Conservation (phyloP, 805 yeast genomes). For the Peterozyma xylosa region DNA sequence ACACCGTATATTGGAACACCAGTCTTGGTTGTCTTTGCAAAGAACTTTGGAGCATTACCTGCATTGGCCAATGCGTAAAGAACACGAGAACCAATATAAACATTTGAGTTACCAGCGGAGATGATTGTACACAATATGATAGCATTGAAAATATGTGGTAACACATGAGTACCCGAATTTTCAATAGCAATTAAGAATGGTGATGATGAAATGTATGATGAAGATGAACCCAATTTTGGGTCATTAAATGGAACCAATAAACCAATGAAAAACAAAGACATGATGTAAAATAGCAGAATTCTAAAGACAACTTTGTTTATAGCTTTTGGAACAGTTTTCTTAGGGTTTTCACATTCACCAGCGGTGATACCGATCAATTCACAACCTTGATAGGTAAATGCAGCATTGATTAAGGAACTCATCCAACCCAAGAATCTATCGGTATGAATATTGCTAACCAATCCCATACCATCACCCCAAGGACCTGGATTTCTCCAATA, state of each 20-base stretch:
- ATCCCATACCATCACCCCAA: slow-evolving; percentile 57
- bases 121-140: slow-evolving; percentile 58
- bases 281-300: slow-evolving; percentile 58
- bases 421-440: slow-evolving; percentile 66
- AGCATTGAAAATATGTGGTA: slow-evolving; percentile 69
- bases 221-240: slow-evolving; percentile 31
- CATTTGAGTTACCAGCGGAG: slow-evolving; percentile 76
- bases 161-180: slow-evolving; percentile 57
- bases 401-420: slow-evolving; percentile 60
- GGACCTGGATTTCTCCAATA: slow-evolving; percentile 79
- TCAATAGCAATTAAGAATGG: slow-evolving; percentile 69
- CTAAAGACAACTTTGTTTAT: slow-evolving; percentile 62
- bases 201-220: slow-evolving; percentile 40
- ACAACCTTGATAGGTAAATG: slow-evolving; percentile 78
- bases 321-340: slow-evolving; percentile 65
- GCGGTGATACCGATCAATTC: slow-evolving; percentile 71
- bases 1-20: slow-evolving; percentile 64
- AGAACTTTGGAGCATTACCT: slow-evolving; percentile 48
- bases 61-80: slow-evolving; percentile 58
- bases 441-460: slow-evolving; percentile 38
- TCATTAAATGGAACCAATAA: slow-evolving; percentile 65
- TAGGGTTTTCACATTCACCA: slow-evolving; percentile 66
- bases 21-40: slow-evolving; percentile 36
- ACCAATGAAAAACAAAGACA: slow-evolving; percentile 62
- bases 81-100: slow-evolving; percentile 65